Conservation (phyloP, 768 basidiomycete species). For the Russula sp. region DNA sequence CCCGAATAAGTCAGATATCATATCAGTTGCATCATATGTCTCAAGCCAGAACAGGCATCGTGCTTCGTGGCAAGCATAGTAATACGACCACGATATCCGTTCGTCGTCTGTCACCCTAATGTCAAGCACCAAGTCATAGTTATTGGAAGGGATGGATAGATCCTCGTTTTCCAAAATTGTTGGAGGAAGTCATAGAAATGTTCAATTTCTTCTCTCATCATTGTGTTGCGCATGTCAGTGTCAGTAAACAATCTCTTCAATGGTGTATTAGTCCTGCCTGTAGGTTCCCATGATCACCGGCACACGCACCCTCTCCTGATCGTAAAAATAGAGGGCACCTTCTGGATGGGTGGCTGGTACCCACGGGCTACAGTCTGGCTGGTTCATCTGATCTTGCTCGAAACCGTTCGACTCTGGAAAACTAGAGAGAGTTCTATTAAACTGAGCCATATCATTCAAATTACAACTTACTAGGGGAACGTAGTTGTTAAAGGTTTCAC, state of each 20-base stretch:
- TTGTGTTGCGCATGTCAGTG: slow-evolving; percentile 46
- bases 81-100: slow-evolving; percentile 41
- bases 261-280: neutral
- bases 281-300: neutral
- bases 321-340: slow-evolving; percentile 57
- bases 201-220: slow-evolving; percentile 38
- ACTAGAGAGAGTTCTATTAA: neutral
- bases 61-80: slow-evolving; percentile 48
- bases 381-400: slow-evolving; percentile 4
- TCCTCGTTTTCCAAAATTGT: slow-evolving; percentile 19
- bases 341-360: slow-evolving; percentile 52
- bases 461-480: slow-evolving; percentile 12
- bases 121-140: slow-evolving; percentile 49
- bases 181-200: slow-evolving; percentile 36
- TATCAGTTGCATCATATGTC: slow-evolving; percentile 37
- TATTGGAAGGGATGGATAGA: slow-evolving; percentile 35
- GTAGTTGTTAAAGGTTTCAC: slow-evolving; percentile 4
- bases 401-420: neutral
- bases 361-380: slow-evolving; percentile 39
- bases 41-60: slow-evolving; percentile 56
- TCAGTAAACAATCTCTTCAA: slow-evolving; percentile 54
- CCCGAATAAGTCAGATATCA: slow-evolving; percentile 34
- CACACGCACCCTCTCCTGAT: slow-evolving; percentile 44
- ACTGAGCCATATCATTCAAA: neutral
- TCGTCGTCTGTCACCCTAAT: slow-evolving; percentile 34